Conservation (phyloP, 495 filamentous ascomycete species). For the Terfezia claveryi region DNA sequence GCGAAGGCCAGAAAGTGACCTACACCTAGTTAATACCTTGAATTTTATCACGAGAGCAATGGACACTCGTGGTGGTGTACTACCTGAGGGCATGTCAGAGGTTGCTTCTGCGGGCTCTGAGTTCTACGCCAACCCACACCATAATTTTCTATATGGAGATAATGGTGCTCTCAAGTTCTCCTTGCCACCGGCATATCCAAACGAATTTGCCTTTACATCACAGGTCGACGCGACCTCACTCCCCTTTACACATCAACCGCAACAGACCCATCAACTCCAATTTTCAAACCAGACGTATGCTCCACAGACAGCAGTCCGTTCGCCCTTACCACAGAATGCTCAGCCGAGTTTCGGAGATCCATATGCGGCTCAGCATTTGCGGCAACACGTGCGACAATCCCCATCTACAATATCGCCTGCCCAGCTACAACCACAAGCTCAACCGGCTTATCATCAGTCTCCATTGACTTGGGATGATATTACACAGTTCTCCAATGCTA, state of each 20-base stretch:
- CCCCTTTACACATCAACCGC: neutral
- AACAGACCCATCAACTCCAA: neutral
- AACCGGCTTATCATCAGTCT: neutral
- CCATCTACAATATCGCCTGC: neutral
- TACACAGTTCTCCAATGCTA: neutral
- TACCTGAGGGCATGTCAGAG: neutral
- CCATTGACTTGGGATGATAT: neutral
- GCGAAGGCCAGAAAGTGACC: too few relatives aligned
- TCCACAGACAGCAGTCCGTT: neutral
- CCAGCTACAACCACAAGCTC: neutral
- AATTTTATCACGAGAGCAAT: neutral
- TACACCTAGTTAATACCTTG: too few relatives aligned
- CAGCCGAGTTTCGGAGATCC: neutral
- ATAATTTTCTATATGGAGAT: neutral
- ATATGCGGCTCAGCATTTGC: neutral
- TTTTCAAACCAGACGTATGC: neutral
- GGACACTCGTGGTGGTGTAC: neutral
- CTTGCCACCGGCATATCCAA: neutral
- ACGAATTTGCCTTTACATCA: neutral
- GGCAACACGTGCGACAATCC: neutral
- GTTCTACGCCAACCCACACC: neutral
- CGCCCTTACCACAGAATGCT: neutral
- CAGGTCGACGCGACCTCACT: neutral
- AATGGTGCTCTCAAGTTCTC: neutral
- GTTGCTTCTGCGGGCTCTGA: neutral